A percentile compares a stretch with the other conserved stretches of the same genome.
These are phyloP conservation scores for Saccharomyces kudriavzevii DNA, from an alignment of 805 yeast genomes.

Conservation along the genomic window DNA sequence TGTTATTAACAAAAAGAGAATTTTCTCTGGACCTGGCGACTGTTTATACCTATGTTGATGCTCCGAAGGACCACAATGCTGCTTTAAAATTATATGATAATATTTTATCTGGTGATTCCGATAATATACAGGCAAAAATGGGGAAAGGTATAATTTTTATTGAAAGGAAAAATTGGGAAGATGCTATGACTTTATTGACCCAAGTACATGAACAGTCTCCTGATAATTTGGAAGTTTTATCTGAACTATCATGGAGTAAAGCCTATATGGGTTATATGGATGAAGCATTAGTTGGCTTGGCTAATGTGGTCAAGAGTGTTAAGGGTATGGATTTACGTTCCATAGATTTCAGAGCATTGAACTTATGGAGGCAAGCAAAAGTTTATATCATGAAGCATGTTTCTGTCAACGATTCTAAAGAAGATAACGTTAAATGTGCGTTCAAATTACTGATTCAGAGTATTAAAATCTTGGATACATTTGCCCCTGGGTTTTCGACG, in stretches of 20 bases:
- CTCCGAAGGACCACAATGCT: conserved; percentile 76
- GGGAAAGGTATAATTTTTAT: conserved; percentile 77
- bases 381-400: conserved; percentile 40
- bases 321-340: conserved; percentile 47
- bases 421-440: conserved; percentile 37
- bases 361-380: conserved; percentile 68
- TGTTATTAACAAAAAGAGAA: conserved; percentile 48
- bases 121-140: conserved; percentile 53
- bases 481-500: conserved; percentile 75
- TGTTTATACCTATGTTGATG: conserved; percentile 74
- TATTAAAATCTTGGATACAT: conserved; percentile 52
- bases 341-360: conserved; percentile 48
- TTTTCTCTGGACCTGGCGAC: conserved; percentile 62
- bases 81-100: conserved; percentile 67
- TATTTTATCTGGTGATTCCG: conserved; percentile 41
- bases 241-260: conserved; percentile 75
- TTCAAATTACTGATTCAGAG: conserved; percentile 53
- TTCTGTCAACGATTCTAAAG: conserved; percentile 7
- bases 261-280: conserved; percentile 46
- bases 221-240: conserved; percentile 48
- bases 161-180: conserved; percentile 49
- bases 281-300: conserved; percentile 32
- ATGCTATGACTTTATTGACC: conserved; percentile 47
- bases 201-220: conserved; percentile 44
- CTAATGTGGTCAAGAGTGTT: conserved; percentile 25